A percentile compares a stretch with the other conserved stretches of the same genome.
These are phyloP conservation scores for Gastrodia elata DNA, from an alignment of 106 monocot genomes.

Conservation along the genomic window DNA sequence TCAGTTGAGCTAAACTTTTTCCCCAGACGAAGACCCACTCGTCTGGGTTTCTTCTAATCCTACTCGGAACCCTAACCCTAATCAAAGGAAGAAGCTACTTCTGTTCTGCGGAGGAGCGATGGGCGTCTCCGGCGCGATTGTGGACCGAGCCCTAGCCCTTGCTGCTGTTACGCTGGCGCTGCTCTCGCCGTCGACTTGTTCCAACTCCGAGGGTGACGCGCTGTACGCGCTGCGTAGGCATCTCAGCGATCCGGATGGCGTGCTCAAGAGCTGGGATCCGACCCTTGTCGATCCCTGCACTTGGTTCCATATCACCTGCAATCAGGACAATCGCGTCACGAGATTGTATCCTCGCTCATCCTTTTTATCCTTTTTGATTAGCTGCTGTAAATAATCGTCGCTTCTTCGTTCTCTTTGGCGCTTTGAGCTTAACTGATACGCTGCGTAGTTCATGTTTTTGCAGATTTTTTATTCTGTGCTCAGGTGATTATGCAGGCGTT, in stretches of 20 bases:
- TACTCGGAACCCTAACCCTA: slow-evolving; percentile 8
- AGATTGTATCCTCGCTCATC: slow-evolving; percentile 33
- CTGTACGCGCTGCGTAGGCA: slow-evolving; percentile 56
- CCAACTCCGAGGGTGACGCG: slow-evolving; percentile 84
- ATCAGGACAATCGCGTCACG: slow-evolving; percentile 80
- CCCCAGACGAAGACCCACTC: too few relatives aligned
- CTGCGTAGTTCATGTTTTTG: too few relatives aligned
- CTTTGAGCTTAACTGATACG: too few relatives aligned
- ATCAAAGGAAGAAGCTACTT: background rate
- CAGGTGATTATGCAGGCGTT: too few relatives aligned
- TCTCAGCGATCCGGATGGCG: slow-evolving; percentile 61
- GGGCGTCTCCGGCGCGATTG: background rate
- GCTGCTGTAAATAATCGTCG: background rate
- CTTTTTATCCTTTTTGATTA: background rate
- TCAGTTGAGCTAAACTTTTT: too few relatives aligned
- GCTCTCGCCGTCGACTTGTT: slow-evolving; percentile 15
- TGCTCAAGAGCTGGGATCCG: slow-evolving; percentile 93
- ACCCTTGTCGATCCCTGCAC: slow-evolving; percentile 89
- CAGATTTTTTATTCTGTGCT: too few relatives aligned
- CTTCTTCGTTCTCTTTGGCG: background rate
- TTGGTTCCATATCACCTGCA: slow-evolving; percentile 94
- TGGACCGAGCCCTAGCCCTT: background rate
- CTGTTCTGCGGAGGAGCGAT: background rate
- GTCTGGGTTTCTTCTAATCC: too few relatives aligned
- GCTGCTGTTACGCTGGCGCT: background rate